Conservation (phyloP, 768 basidiomycete species). For the Termitomyces sp. region DNA sequence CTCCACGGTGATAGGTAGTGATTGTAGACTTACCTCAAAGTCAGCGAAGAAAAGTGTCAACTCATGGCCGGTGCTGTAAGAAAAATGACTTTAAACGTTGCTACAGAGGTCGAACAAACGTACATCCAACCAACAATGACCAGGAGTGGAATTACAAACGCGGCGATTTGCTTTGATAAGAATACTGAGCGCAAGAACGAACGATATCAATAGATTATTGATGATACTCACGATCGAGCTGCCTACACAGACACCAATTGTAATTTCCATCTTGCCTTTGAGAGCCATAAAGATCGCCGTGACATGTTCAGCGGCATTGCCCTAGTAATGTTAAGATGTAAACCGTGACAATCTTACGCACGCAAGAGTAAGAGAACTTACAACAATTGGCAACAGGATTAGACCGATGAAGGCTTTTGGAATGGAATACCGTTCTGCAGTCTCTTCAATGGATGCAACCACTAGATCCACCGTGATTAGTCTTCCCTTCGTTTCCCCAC, state of each 20-base stretch:
- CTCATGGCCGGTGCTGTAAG: slow-evolving; percentile 53
- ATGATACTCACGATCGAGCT: slow-evolving; percentile 63
- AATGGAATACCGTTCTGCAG: slow-evolving; percentile 72
- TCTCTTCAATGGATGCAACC: slow-evolving; percentile 91
- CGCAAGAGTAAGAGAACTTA: slow-evolving; percentile 24
- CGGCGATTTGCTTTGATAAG: slow-evolving; percentile 65
- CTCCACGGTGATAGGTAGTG: background rate
- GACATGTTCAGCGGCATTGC: slow-evolving; percentile 83
- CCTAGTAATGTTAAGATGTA: slow-evolving; percentile 27
- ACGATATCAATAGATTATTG: background rate
- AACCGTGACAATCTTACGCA: background rate
- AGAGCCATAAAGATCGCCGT: slow-evolving; percentile 87
- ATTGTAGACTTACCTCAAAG: slow-evolving; percentile 57
- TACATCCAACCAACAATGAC: slow-evolving; percentile 87
- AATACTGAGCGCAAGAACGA: background rate
- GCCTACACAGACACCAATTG: slow-evolving; percentile 76
- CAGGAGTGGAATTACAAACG: slow-evolving; percentile 81
- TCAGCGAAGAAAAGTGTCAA: slow-evolving; percentile 80
- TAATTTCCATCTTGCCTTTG: slow-evolving; percentile 58
- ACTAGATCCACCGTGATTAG: slow-evolving; percentile 39
- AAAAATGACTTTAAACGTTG: background rate
- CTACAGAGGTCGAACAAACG: slow-evolving; percentile 23
- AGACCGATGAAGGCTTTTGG: slow-evolving; percentile 84
- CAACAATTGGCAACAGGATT: slow-evolving; percentile 84
- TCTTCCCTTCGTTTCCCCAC: slow-evolving; percentile 5